Evolutionary conservation across 345 rosid genomes (phyloP).

Genomic region (Syzygium jambos): DNA sequence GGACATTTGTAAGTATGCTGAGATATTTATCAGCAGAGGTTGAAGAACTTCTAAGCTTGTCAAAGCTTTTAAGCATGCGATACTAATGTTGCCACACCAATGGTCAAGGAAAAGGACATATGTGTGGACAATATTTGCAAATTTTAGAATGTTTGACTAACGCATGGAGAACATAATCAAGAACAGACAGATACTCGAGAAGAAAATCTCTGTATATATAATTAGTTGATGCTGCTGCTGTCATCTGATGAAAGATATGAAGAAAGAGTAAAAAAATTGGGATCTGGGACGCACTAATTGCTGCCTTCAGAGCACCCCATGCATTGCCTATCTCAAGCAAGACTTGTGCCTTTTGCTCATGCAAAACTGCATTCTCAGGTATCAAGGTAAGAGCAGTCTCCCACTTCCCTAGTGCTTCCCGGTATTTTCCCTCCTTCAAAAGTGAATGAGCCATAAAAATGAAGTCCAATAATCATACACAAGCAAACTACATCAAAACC

Average conservation of each 20-base stretch:
- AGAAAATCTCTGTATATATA: background rate
- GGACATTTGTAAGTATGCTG: conserved; percentile 1
- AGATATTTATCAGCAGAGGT: background rate
- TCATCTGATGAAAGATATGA: background rate
- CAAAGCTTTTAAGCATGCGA: background rate
- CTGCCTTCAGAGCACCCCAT: conserved; percentile 78
- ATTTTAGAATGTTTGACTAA: background rate
- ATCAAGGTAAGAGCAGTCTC: conserved; percentile 68
- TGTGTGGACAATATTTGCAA: background rate
- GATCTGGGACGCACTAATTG: conserved; percentile 36
- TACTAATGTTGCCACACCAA: background rate
- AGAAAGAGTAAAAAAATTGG: background rate
- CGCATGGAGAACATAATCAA: background rate
- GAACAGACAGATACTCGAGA: background rate
- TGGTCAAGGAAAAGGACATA: background rate
- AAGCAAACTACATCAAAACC: background rate
- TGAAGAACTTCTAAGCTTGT: background rate
- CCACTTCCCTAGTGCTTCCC: conserved; percentile 90
- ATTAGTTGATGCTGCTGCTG: background rate
- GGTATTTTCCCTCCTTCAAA: conserved; percentile 69
- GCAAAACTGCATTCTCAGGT: conserved; percentile 58
- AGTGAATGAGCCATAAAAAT: background rate
- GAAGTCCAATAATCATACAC: background rate
- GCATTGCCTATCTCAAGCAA: conserved; percentile 86
- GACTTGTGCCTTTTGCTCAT: conserved; percentile 89